A percentile compares a stretch with the other conserved stretches of the same genome.
Conservation (phyloP, 495 filamentous ascomycete genomes). For the Glutinoglossum americanum region DNA sequence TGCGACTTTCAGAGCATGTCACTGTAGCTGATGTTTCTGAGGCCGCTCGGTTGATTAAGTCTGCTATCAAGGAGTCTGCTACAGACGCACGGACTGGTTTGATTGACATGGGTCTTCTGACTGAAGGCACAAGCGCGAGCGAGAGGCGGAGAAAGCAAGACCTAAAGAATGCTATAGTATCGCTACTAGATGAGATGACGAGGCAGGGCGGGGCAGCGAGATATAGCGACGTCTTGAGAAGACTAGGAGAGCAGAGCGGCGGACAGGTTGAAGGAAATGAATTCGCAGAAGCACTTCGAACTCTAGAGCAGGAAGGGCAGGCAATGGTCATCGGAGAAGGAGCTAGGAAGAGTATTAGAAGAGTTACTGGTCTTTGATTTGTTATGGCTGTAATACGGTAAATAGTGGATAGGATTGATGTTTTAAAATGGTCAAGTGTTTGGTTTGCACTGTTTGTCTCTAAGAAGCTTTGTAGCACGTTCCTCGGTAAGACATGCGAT, state of each 20-base stretch:
- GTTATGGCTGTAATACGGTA: neutral
- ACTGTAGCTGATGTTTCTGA: slow-evolving; percentile 70
- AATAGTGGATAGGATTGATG: no score
- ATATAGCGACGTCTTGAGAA: slow-evolving; percentile 52
- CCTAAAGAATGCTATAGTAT: slow-evolving; percentile 57
- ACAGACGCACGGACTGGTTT: slow-evolving; percentile 79
- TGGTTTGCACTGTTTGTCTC: neutral
- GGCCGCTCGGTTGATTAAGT: slow-evolving; percentile 77
- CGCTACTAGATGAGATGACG: slow-evolving; percentile 55
- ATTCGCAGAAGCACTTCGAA: slow-evolving; percentile 58
- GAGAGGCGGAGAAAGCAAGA: slow-evolving; percentile 66
- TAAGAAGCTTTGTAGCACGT: neutral
- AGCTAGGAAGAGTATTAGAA: slow-evolving; percentile 56
- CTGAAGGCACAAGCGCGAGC: slow-evolving; percentile 68
- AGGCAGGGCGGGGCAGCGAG: slow-evolving; percentile 40
- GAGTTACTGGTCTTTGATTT: slow-evolving; percentile 31
- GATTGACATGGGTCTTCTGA: slow-evolving; percentile 91
- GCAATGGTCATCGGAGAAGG: slow-evolving; percentile 74
- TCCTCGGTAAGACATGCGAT: neutral
- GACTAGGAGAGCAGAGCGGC: slow-evolving; percentile 53
- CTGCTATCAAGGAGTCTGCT: slow-evolving; percentile 88
- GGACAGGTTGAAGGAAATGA: slow-evolving; percentile 51
- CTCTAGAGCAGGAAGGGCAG: slow-evolving; percentile 64
- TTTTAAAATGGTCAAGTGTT: neutral
- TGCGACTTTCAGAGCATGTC: slow-evolving; percentile 62